phyloP scores from a whole-genome alignment of 441 rosid genomes.

The Cnidoscolus chayamansa region DNA sequence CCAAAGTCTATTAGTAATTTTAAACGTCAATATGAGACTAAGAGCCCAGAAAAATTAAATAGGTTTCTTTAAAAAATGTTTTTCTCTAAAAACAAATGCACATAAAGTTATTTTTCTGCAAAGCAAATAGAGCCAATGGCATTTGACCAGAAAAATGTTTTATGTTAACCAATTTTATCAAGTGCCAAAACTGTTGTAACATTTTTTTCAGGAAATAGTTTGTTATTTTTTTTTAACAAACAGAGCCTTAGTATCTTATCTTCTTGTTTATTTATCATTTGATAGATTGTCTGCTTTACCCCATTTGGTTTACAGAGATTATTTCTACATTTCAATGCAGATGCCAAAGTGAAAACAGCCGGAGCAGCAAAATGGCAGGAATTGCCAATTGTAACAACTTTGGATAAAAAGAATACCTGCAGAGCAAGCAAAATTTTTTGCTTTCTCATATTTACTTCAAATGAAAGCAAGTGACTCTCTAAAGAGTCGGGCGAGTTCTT shows the following conservation, averaged over 20 bases:
- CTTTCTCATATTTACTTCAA: constrained; percentile 95
- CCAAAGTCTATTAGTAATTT: too few relatives aligned
- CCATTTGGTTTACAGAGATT: neutral
- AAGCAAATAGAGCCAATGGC: neutral
- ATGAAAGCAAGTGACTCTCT: constrained; percentile 95
- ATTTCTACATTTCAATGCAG: neutral
- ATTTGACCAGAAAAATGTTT: neutral
- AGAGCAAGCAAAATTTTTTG: constrained; percentile 87
- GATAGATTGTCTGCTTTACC: neutral
- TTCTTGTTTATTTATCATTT: constrained; percentile 4
- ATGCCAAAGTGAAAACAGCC: neutral
- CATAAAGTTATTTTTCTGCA: too few relatives aligned
- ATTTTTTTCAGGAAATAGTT: neutral
- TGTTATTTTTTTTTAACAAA: neutral
- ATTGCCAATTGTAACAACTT: neutral
- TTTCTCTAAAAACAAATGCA: too few relatives aligned
- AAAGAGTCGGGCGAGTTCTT: constrained; percentile 75
- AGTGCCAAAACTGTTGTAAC: neutral
- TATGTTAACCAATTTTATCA: neutral
- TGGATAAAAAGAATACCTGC: constrained; percentile 53
- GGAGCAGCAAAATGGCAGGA: neutral
- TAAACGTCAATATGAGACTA: too few relatives aligned
- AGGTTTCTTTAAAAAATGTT: too few relatives aligned
- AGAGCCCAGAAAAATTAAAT: too few relatives aligned
- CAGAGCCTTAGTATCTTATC: neutral